Conservation (phyloP, 2,329 filamentous ascomycete genomes). For the Botryotinia calthae region DNA sequence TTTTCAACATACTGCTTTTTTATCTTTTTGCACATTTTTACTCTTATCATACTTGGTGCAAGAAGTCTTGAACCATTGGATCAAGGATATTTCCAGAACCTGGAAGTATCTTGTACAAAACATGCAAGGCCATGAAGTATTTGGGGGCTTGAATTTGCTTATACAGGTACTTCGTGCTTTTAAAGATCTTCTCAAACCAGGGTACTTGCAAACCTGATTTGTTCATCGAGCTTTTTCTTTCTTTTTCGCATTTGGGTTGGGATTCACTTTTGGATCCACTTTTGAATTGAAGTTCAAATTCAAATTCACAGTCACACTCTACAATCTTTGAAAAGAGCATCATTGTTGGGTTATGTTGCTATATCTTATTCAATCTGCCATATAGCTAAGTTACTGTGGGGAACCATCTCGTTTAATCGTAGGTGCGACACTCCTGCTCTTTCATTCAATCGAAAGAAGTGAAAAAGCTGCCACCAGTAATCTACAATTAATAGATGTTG, state of each 20-base stretch:
- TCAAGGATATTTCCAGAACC: background rate
- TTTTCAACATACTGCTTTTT: background rate
- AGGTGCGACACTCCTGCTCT: background rate
- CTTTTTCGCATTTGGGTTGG: background rate
- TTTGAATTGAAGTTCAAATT: background rate
- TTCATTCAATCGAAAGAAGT: background rate
- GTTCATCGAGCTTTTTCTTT: background rate
- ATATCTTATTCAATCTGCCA: background rate
- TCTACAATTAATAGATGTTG: slow-evolving; percentile 1
- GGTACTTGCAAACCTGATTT: background rate
- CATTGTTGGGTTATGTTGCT: background rate
- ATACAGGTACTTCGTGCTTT: background rate
- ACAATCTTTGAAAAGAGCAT: background rate
- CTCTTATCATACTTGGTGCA: background rate
- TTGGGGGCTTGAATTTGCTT: background rate
- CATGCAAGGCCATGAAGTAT: background rate
- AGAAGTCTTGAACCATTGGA: background rate
- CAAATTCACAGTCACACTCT: background rate
- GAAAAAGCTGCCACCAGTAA: background rate
- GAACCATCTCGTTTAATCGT: background rate
- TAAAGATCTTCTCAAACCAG: background rate
- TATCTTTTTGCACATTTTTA: background rate
- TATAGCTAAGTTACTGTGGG: background rate
- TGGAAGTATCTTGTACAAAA: background rate
- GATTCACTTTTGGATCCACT: background rate